A percentile compares a stretch with the other conserved stretches of the same genome.
Evolutionary conservation across 23 red algal species (phyloP).

Genomic region (Chondrus crispus): DNA sequence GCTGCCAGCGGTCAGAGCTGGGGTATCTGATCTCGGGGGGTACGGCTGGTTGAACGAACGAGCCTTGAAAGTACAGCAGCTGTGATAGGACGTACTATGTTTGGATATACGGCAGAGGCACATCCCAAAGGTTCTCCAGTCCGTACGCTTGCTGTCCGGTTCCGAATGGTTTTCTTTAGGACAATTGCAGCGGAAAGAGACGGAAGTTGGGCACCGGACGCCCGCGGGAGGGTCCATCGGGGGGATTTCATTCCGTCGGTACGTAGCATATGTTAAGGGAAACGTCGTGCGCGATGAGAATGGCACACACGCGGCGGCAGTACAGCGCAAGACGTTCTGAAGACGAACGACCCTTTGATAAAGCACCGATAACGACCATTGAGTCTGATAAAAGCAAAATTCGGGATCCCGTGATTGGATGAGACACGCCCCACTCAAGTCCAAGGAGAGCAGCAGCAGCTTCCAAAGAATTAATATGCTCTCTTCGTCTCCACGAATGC

Average conservation of each 20-base stretch:
- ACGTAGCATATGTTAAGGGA: background rate
- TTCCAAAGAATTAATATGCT: slow-evolving; percentile 11
- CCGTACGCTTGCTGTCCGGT: no score
- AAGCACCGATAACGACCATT: background rate
- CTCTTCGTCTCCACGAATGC: background rate
- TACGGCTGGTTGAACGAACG: no score
- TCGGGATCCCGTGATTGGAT: background rate
- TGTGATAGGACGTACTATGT: no score
- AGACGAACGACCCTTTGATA: background rate
- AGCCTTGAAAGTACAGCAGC: no score
- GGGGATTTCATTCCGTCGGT: background rate
- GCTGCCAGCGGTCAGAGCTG: no score
- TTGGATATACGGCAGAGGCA: no score
- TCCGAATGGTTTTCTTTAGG: no score
- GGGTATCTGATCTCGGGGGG: no score
- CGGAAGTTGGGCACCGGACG: no score
- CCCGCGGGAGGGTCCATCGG: background rate
- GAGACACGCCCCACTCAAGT: background rate
- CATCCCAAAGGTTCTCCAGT: no score
- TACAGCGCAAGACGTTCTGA: background rate
- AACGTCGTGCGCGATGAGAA: background rate
- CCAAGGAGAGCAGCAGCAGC: background rate
- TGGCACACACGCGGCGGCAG: background rate
- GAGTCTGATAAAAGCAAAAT: background rate
- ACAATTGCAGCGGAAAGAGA: no score